These are phyloP conservation scores for Xylaria longipes DNA, from an alignment of 495 filamentous ascomycete genomes.

Conservation along the genomic window DNA sequence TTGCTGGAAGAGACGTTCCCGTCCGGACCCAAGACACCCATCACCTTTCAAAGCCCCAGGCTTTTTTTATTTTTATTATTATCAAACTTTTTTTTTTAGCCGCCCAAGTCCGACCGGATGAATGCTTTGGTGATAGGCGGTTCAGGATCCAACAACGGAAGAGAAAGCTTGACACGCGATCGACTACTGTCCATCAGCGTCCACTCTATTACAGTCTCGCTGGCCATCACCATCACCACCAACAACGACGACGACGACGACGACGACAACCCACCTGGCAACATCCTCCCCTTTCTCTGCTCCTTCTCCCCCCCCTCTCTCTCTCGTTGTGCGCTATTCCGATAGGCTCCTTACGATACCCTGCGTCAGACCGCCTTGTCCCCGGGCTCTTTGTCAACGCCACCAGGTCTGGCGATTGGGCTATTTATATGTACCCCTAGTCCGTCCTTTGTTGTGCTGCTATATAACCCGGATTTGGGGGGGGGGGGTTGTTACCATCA, in stretches of 20 bases:
- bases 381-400: not conserved
- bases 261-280: not conserved
- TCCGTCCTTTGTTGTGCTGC: not conserved
- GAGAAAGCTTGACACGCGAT: not conserved
- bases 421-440: not conserved
- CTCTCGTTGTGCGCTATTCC: not conserved
- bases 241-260: not conserved
- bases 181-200: not conserved
- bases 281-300: not conserved
- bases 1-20: not conserved
- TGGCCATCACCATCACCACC: not conserved
- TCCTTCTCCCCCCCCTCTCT: not conserved
- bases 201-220: not conserved
- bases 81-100: too few species aligned
- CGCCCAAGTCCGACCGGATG: not conserved
- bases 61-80: too few species aligned
- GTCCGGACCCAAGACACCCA: not conserved
- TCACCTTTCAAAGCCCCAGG: not conserved
- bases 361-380: not conserved
- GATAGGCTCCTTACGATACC: not conserved
- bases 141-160: not conserved
- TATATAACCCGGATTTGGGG: conserved; percentile 6
- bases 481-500: conserved; percentile 1
- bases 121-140: not conserved
- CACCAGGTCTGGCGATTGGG: not conserved